Conservation (phyloP, 257 asterid species). For the Paulownia fortunei region DNA sequence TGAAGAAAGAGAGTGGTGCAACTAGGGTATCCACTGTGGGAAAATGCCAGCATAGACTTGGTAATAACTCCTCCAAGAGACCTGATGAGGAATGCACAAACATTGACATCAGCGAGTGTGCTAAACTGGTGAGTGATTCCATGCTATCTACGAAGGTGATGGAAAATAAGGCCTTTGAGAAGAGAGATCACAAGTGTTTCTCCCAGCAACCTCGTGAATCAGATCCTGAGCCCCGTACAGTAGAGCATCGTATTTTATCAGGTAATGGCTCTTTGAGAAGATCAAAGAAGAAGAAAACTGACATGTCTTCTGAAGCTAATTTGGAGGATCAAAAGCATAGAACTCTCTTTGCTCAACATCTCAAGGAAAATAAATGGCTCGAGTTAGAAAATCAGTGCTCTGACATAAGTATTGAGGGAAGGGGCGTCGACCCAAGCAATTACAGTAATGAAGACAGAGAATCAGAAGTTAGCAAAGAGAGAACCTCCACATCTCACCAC, state of each 20-base stretch:
- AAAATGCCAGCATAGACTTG: constrained; percentile 7
- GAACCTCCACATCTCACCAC: neutral
- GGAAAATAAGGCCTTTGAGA: neutral
- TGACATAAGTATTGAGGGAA: neutral
- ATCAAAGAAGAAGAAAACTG: constrained; percentile 18
- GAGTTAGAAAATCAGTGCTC: neutral
- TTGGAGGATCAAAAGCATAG: neutral
- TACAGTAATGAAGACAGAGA: neutral
- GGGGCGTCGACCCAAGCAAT: neutral
- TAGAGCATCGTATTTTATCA: constrained; percentile 15
- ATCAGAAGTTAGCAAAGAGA: constrained; percentile 9
- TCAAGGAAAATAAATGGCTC: neutral
- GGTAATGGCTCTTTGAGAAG: constrained; percentile 2
- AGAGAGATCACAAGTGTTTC: constrained; percentile 21
- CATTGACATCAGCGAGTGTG: neutral
- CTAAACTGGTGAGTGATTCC: neutral
- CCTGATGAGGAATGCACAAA: neutral
- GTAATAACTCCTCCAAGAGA: neutral
- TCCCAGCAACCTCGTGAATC: constrained; percentile 28
- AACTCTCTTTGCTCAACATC: neutral
- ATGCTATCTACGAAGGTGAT: constrained; percentile 7
- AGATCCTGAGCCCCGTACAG: constrained; percentile 10
- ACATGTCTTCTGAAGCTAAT: neutral
- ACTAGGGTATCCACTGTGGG: neutral
- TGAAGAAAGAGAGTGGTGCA: constrained; percentile 27